Evolutionary conservation across 2,329 filamentous ascomycete species (phyloP).

Genomic region (Trichoderma koningiopsis): DNA sequence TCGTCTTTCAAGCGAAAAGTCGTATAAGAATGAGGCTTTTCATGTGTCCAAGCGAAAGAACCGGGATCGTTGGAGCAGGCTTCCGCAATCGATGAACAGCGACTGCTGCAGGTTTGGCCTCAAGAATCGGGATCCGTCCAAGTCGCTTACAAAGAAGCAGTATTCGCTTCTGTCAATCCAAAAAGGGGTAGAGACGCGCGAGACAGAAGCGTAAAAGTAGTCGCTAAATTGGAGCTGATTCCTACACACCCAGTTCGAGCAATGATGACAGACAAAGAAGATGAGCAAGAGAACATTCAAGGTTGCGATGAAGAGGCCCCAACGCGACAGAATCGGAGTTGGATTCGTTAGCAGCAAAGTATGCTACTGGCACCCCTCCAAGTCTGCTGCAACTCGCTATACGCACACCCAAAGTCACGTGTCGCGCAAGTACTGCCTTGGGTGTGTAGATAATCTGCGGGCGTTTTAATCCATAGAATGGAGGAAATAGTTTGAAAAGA

Average conservation of each 20-base stretch:
- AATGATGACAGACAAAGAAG: not conserved
- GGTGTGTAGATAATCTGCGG: too few species aligned
- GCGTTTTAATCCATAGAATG: too few species aligned
- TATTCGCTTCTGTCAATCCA: not conserved
- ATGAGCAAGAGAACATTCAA: not conserved
- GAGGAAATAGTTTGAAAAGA: too few species aligned
- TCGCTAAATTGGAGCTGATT: not conserved
- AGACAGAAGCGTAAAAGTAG: not conserved
- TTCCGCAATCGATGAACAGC: not conserved
- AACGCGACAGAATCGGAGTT: slow-evolving; percentile 19
- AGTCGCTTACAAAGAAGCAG: not conserved
- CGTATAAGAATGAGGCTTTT: not conserved
- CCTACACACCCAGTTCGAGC: not conserved
- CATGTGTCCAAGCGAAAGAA: not conserved
- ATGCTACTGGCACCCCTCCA: slow-evolving; percentile 16
- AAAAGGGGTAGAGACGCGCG: not conserved
- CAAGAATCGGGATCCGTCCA: not conserved
- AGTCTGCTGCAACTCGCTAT: not conserved
- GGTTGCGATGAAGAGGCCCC: not conserved
- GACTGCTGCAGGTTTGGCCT: not conserved
- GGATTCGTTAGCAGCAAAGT: not conserved
- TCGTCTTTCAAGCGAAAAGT: not conserved
- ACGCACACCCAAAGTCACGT: slow-evolving; percentile 2
- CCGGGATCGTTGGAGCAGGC: not conserved
- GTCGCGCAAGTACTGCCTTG: not conserved